phyloP scores from a whole-genome alignment of 768 basidiomycete genomes.

The Lactifluus rugatus region DNA sequence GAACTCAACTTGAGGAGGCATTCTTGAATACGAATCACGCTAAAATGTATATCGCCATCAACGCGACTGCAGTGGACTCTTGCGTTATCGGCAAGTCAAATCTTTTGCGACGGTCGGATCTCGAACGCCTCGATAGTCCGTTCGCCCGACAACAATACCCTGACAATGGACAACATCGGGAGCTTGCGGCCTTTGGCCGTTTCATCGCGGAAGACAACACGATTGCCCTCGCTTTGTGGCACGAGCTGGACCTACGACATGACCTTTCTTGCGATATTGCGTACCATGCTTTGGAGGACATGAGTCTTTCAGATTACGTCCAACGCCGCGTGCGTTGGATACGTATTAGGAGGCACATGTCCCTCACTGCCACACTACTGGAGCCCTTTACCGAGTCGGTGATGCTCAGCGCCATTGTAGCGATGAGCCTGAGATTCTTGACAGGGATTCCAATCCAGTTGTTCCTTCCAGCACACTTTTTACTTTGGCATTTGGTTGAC shows the following conservation, averaged over 20 bases:
- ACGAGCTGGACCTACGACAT: slow-evolving; percentile 81
- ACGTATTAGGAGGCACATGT: slow-evolving; percentile 92
- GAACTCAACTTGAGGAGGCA: slow-evolving; percentile 81
- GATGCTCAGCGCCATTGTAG: slow-evolving; percentile 55
- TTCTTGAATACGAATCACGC: slow-evolving; percentile 97
- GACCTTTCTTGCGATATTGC: slow-evolving; percentile 88
- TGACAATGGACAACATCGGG: slow-evolving; percentile 30
- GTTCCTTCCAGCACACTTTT: slow-evolving; percentile 50
- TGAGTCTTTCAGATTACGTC: slow-evolving; percentile 78
- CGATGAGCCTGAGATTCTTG: slow-evolving; percentile 42
- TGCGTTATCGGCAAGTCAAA: slow-evolving; percentile 98
- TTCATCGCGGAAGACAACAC: slow-evolving; percentile 98
- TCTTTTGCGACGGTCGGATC: slow-evolving; percentile 81
- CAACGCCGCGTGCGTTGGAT: slow-evolving; percentile 93
- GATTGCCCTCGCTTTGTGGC: slow-evolving; percentile 90
- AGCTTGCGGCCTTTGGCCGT: slow-evolving; percentile 72
- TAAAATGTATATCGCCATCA: slow-evolving; percentile 96
- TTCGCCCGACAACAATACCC: slow-evolving; percentile 34
- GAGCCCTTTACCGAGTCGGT: slow-evolving; percentile 93
- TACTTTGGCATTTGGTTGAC: slow-evolving; percentile 69
- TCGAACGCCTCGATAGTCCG: slow-evolving; percentile 65
- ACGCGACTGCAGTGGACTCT: slow-evolving; percentile 79
- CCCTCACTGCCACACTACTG: slow-evolving; percentile 69
- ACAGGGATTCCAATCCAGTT: slow-evolving; percentile 44
- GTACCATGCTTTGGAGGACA: slow-evolving; percentile 78